Conservation (phyloP, 139 green algal species). For the Tetradesmus lagerheimii region DNA sequence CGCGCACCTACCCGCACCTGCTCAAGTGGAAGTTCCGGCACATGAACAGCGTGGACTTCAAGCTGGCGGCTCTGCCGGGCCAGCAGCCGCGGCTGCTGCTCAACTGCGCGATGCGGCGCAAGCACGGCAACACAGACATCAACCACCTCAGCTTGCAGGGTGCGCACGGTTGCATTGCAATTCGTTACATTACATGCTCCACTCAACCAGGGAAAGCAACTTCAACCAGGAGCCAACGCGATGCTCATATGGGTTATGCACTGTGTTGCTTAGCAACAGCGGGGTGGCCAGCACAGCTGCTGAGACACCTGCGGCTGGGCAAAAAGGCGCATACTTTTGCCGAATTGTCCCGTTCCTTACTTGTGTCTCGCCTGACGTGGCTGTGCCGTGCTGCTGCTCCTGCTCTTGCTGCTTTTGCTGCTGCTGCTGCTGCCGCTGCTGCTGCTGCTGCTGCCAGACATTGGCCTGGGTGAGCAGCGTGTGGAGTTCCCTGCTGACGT, state of each 20-base stretch:
- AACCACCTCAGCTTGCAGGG: slow-evolving; percentile 35
- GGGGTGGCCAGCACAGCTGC: no score
- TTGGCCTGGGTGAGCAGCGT: slow-evolving; percentile 27
- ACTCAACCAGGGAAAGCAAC: no score
- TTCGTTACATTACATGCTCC: no score
- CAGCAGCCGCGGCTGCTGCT: slow-evolving; percentile 21
- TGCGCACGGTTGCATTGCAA: no score
- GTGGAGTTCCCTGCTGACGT: slow-evolving; percentile 53
- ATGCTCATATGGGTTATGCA: no score
- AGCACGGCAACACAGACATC: neutral
- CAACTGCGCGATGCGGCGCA: slow-evolving; percentile 35
- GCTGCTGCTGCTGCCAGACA: neutral
- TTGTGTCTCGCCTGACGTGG: no score
- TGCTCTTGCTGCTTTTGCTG: neutral
- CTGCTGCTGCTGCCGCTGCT: neutral
- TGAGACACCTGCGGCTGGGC: no score
- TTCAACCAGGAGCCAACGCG: no score
- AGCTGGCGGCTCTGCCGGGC: slow-evolving; percentile 44
- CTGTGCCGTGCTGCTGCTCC: neutral
- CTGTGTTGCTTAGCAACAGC: no score
- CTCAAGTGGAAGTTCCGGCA: slow-evolving; percentile 98
- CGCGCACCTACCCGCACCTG: slow-evolving; percentile 87
- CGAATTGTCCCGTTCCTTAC: no score
- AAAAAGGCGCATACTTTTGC: no score
- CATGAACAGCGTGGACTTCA: slow-evolving; percentile 98